Evolutionary conservation across 2,329 filamentous ascomycete genomes (phyloP).

Genomic region (Monilinia aucupariae): DNA sequence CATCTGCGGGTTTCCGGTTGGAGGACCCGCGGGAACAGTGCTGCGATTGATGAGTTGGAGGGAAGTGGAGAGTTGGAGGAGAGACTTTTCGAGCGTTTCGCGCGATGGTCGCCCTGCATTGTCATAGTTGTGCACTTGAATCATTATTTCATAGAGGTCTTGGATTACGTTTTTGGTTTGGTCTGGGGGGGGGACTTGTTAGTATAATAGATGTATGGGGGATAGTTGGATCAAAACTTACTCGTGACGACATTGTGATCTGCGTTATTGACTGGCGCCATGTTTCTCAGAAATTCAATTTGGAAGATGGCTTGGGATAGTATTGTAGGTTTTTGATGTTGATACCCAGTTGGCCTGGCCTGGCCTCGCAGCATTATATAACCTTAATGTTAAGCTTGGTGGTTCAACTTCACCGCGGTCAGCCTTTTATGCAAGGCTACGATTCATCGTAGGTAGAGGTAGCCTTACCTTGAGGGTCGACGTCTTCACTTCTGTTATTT

Average conservation of each 20-base stretch:
- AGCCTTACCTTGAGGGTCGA: background rate
- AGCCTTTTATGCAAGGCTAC: constrained; percentile 7
- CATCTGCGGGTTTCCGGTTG: constrained; percentile 33
- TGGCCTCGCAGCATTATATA: no score
- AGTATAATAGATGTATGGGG: background rate
- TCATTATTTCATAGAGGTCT: constrained; percentile 58
- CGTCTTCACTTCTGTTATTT: no score
- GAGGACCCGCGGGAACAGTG: constrained; percentile 27
- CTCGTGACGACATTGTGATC: constrained; percentile 12
- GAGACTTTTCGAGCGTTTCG: constrained; percentile 48
- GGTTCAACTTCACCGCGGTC: no score
- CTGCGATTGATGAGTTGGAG: constrained; percentile 26
- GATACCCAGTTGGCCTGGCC: no score
- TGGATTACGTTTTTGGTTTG: constrained; percentile 58
- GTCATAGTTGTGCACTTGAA: constrained; percentile 59
- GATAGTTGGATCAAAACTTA: background rate
- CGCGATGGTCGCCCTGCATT: constrained; percentile 42
- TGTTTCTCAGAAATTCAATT: background rate
- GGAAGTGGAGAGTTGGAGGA: constrained; percentile 10
- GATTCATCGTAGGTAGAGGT: background rate
- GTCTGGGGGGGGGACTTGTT: background rate
- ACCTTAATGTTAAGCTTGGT: no score
- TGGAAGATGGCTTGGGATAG: background rate
- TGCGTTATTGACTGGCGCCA: constrained; percentile 12
- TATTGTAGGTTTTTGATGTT: background rate